Base-by-base conservation (phyloP, 1,284 basidiomycete species). In the Microbotryum lychnidis-dioicae region DNA sequence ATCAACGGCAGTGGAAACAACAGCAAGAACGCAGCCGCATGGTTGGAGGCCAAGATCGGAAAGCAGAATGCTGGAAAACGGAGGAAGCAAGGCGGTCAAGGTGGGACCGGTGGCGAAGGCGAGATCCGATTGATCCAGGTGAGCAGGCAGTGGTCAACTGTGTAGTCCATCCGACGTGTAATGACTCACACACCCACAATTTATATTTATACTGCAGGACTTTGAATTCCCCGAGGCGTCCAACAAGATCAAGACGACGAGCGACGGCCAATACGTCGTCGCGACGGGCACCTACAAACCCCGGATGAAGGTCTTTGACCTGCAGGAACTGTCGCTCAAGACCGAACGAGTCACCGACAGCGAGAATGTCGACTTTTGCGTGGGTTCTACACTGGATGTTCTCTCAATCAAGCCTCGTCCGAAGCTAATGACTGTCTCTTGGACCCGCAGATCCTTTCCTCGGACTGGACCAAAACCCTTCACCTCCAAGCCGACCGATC, bases 391-490 rank as follows among this genome's bases (percentile, higher is more conserved):
- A 31, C 50, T 57, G 44, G 44, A 53, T 20, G 50, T 42, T 57
- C 54, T 37, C 29, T 9, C 31, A 31, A 31, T 9, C 31, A 31
- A 62, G 56, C 25, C 60, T 50, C 37, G 29, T 48, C 45, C 20
- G 21, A 48, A 12, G 23, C 33, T 47, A n/a, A 50, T 49, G 29
- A 7, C n/a, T 56, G 46, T 20, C 51, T n/a, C 6, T 4, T n/a
- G 16, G 37, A 10, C 47, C 50, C 60, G 14, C 75, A 96, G 92
- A 87, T 93, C 73, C 81, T 99, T 12, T 97, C 93, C 1, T 87
- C 91, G 73, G 96, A 99, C 79, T 99, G 96, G 96, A 98, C 94
- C 20, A 98, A 99, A 77, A 87, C 88, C n/a, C 81, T 97, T 62
- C 93, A 96, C 73, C 82, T 99, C 1, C 96, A 98, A 81, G 86